Evolutionary conservation across 768 basidiomycete genomes (phyloP), one percentile per base, ranked within the genome.

Genomic region (Leccinum variicolor): DNA sequence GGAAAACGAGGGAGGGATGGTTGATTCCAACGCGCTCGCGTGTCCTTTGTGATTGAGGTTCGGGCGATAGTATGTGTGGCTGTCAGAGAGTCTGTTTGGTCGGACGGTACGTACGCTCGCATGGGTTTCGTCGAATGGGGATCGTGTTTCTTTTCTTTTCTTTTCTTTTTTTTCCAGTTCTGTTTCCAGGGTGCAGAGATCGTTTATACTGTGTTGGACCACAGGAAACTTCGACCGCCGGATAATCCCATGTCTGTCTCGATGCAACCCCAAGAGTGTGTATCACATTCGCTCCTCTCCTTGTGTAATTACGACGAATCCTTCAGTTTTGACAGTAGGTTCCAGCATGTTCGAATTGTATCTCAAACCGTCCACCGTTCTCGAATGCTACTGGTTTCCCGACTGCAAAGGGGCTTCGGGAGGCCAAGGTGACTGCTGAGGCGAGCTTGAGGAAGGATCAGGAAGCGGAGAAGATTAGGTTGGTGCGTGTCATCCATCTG

Each of bases 1-100:
- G 6, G 85, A 86, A 9, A 84, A 85, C n/a, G 87, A 84, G 43
- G 84, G 82, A 8, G 89, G 89, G 60, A 81, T 90, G 56, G 78
- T 90, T 49, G 94, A 97, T 69, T 77, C 95, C 61, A 93, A 94
- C 67, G 75, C 84, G 14, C 83, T 89, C 54, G 92, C 94, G 68
- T 94, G 94, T 69, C 77, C 96, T 39, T 77, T 85, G 74, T 78
- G 94, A 55, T 65, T 92, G 69, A 76, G 93, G 62, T 96, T 93
- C 70, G 94, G 94, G 25, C 82, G 81, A 31, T 31, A 31, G 58
- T 94, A 89, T 64, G 81, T 93, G 23, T 86, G 83, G 76, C 77
- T 88, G 46, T 85, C 92, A 8, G 84, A 85, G 61, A 76, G 85
- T 53, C 69, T 86, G 50, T 87, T 89, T 57, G 94, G 92, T 25